Conservation (phyloP, 2,329 filamentous ascomycete species). For the Colletotrichum caudatum region DNA sequence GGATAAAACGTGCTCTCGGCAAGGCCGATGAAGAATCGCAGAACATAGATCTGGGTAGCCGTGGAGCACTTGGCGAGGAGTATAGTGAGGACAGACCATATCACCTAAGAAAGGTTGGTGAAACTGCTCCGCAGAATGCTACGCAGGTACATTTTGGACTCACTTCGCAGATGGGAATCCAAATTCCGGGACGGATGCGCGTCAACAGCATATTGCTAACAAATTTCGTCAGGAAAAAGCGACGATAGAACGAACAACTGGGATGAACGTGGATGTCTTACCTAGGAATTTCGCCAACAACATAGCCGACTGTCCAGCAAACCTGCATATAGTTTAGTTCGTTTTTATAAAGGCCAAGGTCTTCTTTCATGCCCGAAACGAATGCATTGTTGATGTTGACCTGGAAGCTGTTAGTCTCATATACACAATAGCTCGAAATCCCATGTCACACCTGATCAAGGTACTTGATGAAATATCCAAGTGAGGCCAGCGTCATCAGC, state of each 20-base stretch:
- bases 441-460: slow-evolving; percentile 34
- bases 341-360: slow-evolving; percentile 44
- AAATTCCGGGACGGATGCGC: slow-evolving; percentile 47
- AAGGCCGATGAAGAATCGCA: slow-evolving; percentile 59
- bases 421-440: neutral
- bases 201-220: slow-evolving; percentile 51
- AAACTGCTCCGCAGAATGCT: neutral
- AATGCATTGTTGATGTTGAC: slow-evolving; percentile 54
- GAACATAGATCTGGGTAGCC: slow-evolving; percentile 52
- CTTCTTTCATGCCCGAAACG: slow-evolving; percentile 46
- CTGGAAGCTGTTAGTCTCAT: slow-evolving; percentile 12
- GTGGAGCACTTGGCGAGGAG: slow-evolving; percentile 12
- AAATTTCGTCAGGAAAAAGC: slow-evolving; percentile 36
- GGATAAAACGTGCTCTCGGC: slow-evolving; percentile 56
- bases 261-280: neutral
- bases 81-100: slow-evolving; percentile 32
- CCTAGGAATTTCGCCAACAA: slow-evolving; percentile 46
- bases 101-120: slow-evolving; percentile 29
- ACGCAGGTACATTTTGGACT: neutral
- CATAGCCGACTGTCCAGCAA: slow-evolving; percentile 45
- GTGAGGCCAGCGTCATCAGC: slow-evolving; percentile 51
- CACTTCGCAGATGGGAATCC: slow-evolving; percentile 48
- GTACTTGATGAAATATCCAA: slow-evolving; percentile 46
- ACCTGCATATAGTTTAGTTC: slow-evolving; percentile 47
- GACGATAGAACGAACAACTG: neutral